Evolutionary conservation across 225 moss, liverwort and hornwort genomes (phyloP).

Genomic region (Neckera pumila): DNA sequence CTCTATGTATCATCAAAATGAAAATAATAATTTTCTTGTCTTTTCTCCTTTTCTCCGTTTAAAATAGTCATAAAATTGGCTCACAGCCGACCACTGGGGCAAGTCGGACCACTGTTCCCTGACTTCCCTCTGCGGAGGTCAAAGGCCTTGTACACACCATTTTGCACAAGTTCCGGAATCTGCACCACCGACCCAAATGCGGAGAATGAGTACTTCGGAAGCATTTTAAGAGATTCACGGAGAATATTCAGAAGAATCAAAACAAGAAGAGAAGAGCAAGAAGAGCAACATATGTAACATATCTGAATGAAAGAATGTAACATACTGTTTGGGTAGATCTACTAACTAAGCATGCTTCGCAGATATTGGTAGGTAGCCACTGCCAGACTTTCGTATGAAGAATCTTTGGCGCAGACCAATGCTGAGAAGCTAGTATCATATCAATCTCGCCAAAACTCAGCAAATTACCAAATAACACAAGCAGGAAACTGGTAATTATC

Average conservation of each 20-base stretch:
- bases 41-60: not conserved
- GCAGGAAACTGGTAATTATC: not conserved
- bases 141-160: not conserved
- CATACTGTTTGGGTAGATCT: not conserved
- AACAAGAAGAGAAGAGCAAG: not conserved
- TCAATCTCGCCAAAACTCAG: not conserved
- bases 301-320: too few relatives aligned
- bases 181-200: not conserved
- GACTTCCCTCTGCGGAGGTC: not conserved
- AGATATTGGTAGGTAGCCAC: not conserved
- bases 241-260: not conserved
- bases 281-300: not conserved
- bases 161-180: not conserved
- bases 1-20: not conserved
- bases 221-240: not conserved
- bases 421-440: not conserved
- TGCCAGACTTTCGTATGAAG: not conserved
- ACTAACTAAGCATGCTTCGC: not conserved
- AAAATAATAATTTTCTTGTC: not conserved
- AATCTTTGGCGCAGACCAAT: not conserved
- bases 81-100: not conserved
- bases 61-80: not conserved
- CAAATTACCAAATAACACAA: not conserved
- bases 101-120: not conserved
- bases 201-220: not conserved